Evolutionary conservation across 2,329 filamentous ascomycete genomes (phyloP).

Genomic region (Aspergillus awamori): DNA sequence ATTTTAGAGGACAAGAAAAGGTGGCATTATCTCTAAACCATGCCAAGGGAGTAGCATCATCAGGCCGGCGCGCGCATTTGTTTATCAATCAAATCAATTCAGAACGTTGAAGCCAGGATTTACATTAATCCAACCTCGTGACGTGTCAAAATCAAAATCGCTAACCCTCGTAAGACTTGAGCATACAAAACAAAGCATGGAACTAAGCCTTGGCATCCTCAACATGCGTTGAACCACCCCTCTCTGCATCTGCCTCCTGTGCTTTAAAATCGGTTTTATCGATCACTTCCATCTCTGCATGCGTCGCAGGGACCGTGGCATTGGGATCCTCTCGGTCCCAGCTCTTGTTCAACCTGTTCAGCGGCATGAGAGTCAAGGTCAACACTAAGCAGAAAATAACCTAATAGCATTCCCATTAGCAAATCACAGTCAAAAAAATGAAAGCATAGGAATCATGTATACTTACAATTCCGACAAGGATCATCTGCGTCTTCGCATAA

Average conservation of each 20-base stretch:
- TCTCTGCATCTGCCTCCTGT: neutral
- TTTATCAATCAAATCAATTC: too few relatives aligned
- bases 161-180: neutral
- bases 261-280: neutral
- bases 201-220: neutral
- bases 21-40: too few relatives aligned
- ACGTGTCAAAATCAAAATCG: too few relatives aligned
- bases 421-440: fast-evolving
- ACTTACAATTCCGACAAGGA: neutral
- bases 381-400: neutral
- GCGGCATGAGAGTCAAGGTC: neutral
- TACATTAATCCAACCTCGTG: too few relatives aligned
- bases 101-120: too few relatives aligned
- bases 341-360: neutral
- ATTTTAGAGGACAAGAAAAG: too few relatives aligned
- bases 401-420: neutral
- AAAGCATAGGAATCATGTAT: neutral
- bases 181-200: neutral
- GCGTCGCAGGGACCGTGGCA: neutral
- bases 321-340: neutral
- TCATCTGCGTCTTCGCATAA: constrained; percentile 1
- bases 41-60: too few relatives aligned
- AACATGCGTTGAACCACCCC: neutral
- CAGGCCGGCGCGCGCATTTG: too few relatives aligned
- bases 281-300: neutral